Evolutionary conservation across 352 stramenopile genomes (phyloP).

Genomic region (Aphanomyces invadans): DNA sequence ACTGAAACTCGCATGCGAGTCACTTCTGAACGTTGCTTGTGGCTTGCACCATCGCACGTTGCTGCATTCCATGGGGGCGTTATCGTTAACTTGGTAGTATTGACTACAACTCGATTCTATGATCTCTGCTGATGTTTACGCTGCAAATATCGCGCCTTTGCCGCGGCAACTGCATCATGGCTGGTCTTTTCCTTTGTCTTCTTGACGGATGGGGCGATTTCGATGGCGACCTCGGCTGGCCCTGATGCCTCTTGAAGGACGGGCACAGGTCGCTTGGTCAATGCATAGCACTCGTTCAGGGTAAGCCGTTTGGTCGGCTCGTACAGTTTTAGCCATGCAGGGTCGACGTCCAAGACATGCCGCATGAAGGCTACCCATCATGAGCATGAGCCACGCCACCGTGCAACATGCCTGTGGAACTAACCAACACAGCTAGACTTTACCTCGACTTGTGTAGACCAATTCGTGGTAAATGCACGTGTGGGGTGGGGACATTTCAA

Average conservation of each 20-base stretch:
- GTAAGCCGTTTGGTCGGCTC: constrained; percentile 30
- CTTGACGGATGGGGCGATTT: not conserved
- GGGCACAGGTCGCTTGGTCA: constrained; percentile 20
- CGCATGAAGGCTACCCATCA: constrained; percentile 44
- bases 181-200: constrained; percentile 1
- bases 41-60: too few species aligned
- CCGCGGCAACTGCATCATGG: constrained; percentile 23
- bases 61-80: too few species aligned
- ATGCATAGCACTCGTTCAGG: constrained; percentile 49
- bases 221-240: not conserved
- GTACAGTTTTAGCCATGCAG: constrained; percentile 45
- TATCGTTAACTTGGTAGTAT: too few species aligned
- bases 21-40: not conserved
- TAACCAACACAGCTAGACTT: not conserved
- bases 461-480: constrained; percentile 68
- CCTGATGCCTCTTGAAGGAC: not conserved
- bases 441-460: constrained; percentile 51
- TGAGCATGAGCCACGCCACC: too few species aligned
- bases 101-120: not conserved
- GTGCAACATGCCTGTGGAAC: too few species aligned
- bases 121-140: constrained; percentile 24
- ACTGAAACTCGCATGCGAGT: not conserved
- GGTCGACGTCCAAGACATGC: constrained; percentile 39
- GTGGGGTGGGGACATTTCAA: constrained; percentile 36
- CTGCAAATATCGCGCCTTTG: constrained; percentile 26